These are phyloP conservation scores for Paracorniculantispora psalliotae DNA, from an alignment of 2,329 filamentous ascomycete species.

Conservation along the genomic window DNA sequence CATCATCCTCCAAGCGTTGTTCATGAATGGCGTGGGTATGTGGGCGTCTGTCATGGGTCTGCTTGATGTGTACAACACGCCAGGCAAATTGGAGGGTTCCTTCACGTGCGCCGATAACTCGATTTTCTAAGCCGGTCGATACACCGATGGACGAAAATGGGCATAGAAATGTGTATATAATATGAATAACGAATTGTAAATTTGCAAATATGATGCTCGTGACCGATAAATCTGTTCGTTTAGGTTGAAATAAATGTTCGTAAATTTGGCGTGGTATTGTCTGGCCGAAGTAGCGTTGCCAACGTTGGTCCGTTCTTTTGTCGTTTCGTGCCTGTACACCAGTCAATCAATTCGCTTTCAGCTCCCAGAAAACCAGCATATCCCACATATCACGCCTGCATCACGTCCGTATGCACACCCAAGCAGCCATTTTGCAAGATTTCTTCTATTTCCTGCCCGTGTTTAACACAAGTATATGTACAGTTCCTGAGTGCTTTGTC, in stretches of 20 bases:
- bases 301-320: background rate
- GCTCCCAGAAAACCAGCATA: background rate
- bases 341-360: background rate
- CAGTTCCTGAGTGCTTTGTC: slow-evolving; percentile 19
- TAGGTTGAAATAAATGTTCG: background rate
- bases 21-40: slow-evolving; percentile 32
- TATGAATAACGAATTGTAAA: slow-evolving; percentile 2
- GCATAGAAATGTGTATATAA: background rate
- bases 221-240: background rate
- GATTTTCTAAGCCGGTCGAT: slow-evolving; percentile 22
- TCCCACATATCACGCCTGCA: slow-evolving; percentile 5
- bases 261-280: background rate
- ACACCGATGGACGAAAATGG: background rate
- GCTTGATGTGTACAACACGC: slow-evolving; percentile 25
- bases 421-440: background rate
- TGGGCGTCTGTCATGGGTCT: slow-evolving; percentile 30
- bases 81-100: slow-evolving; percentile 25
- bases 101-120: slow-evolving; percentile 32
- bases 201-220: background rate
- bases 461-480: slow-evolving; percentile 28
- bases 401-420: background rate
- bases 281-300: background rate
- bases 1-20: slow-evolving; percentile 28
- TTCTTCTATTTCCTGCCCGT: slow-evolving; percentile 15
- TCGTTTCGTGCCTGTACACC: background rate